Conservation (phyloP, 129 eudicot genomes). For the Cynara cardunculus region DNA sequence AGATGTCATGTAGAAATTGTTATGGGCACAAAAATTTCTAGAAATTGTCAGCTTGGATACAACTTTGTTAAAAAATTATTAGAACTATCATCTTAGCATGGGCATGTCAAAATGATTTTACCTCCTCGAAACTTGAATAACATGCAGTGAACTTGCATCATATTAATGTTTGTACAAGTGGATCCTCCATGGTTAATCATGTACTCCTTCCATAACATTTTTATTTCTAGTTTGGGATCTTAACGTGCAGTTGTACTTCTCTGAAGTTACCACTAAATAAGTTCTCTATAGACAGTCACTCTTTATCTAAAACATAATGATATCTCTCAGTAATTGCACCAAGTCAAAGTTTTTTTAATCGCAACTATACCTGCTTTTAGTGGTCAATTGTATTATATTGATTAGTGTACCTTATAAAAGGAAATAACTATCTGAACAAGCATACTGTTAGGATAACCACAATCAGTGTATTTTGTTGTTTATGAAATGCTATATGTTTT, state of each 20-base stretch:
- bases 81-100: background rate
- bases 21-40: background rate
- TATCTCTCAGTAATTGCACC: background rate
- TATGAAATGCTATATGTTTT: conserved; percentile 12
- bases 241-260: background rate
- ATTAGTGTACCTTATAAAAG: background rate
- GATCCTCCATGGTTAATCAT: no score
- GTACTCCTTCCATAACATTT: no score
- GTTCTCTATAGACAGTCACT: background rate
- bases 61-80: no score
- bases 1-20: background rate
- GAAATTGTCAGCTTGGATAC: background rate
- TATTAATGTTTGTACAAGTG: no score
- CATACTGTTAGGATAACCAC: background rate
- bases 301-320: background rate
- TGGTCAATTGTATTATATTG: background rate
- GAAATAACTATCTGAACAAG: background rate
- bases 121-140: background rate
- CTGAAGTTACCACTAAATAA: background rate
- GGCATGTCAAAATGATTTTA: background rate
- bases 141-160: background rate
- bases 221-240: background rate
- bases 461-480: background rate
- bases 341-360: background rate
- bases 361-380: background rate